These are phyloP conservation scores for Mariannaea sp. DNA, from an alignment of 2,329 filamentous ascomycete species.

Conservation along the genomic window DNA sequence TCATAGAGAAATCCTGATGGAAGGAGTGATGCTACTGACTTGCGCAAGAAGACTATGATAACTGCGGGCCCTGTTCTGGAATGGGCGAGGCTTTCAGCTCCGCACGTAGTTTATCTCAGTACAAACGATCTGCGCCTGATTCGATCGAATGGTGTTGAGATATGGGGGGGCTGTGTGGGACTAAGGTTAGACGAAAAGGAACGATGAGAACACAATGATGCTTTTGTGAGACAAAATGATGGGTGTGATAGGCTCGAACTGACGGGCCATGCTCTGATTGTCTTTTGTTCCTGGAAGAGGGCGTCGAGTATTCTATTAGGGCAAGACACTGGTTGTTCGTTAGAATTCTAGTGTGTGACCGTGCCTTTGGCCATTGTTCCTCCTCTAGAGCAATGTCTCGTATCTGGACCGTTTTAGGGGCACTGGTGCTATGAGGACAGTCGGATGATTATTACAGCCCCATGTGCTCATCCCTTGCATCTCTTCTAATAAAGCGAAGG, in stretches of 20 bases:
- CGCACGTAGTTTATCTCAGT: constrained; percentile 6
- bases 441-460: too few species aligned
- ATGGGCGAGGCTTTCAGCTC: constrained; percentile 21
- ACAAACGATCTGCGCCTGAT: constrained; percentile 14
- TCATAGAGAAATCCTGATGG: too few species aligned
- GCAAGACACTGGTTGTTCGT: constrained; percentile 15
- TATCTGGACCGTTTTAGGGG: constrained; percentile 6
- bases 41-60: constrained; percentile 23
- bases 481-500: too few species aligned
- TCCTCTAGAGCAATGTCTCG: constrained; percentile 8
- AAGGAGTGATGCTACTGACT: too few species aligned
- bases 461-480: too few species aligned
- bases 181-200: constrained; percentile 1
- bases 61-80: constrained; percentile 31
- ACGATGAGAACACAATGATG: constrained; percentile 13
- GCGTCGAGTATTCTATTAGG: constrained; percentile 22
- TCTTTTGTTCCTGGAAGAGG: constrained; percentile 23
- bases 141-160: constrained; percentile 6
- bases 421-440: too few species aligned
- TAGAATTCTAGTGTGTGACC: background rate
- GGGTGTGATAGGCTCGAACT: constrained; percentile 15
- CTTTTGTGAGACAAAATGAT: background rate
- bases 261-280: constrained; percentile 11
- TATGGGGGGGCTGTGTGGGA: constrained; percentile 16
- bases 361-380: constrained; percentile 5